A percentile compares a stretch with the other conserved stretches of the same genome.
Evolutionary conservation across 1,284 basidiomycete genomes (phyloP).

Genomic region (Athelia sp.): DNA sequence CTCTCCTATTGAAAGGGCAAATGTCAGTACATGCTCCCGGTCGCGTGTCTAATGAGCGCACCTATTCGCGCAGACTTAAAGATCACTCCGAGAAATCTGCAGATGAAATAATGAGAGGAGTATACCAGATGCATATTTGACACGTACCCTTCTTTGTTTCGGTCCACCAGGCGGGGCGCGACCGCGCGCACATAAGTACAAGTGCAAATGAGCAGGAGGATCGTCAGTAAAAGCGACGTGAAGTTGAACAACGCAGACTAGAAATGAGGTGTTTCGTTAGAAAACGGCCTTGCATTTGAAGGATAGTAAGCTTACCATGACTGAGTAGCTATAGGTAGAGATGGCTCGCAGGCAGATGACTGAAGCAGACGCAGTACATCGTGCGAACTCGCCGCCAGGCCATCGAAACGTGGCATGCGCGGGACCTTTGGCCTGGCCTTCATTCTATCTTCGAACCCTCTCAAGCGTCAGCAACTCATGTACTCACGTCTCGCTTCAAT

Average conservation of each 20-base stretch:
- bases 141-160: constrained; percentile 90
- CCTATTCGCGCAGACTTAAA: constrained; percentile 93
- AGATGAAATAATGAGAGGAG: background rate
- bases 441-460: no score
- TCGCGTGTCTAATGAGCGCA: constrained; percentile 28
- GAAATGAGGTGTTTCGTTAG: background rate
- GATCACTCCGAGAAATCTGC: constrained; percentile 84
- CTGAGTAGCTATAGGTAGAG: no score
- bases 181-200: constrained; percentile 94
- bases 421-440: no score
- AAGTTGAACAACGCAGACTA: constrained; percentile 99
- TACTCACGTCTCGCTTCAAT: no score
- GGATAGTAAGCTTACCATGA: no score
- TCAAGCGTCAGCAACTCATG: no score
- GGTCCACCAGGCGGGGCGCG: constrained; percentile 85
- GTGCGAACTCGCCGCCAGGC: no score
- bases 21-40: background rate
- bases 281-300: background rate
- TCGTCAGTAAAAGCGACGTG: constrained; percentile 89
- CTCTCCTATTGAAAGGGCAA: constrained; percentile 47
- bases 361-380: no score
- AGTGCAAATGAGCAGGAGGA: constrained; percentile 93
- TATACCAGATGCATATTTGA: background rate
- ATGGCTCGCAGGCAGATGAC: no score
- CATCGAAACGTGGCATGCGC: no score